Percentiles rank a stretch among this genome's conserved stretches.
Evolutionary conservation across 2,329 filamentous ascomycete species (phyloP).

Genomic region (Botrytis squamosa): DNA sequence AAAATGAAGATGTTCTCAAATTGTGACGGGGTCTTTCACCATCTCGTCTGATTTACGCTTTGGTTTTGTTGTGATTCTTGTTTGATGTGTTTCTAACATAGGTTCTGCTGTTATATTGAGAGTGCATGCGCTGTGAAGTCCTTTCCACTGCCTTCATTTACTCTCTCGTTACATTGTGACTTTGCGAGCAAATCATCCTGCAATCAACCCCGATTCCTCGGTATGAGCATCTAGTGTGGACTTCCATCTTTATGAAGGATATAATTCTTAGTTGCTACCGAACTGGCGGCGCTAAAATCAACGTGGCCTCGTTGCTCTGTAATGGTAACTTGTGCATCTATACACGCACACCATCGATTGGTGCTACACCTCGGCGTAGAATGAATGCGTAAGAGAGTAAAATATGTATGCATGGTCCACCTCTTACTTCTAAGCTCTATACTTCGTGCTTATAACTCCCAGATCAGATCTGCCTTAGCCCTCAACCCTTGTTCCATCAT

Average conservation of each 20-base stretch:
- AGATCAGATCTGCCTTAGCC: neutral
- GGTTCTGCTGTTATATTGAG: neutral
- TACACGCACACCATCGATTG: neutral
- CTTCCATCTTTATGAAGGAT: neutral
- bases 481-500: neutral
- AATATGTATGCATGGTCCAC: neutral
- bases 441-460: neutral
- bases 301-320: neutral
- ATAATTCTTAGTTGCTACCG: neutral
- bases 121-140: neutral
- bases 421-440: neutral
- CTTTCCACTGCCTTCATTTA: neutral
- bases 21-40: neutral
- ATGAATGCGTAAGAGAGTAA: neutral
- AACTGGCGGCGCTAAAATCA: neutral
- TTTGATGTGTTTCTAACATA: conserved; percentile 13
- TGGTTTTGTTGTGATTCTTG: neutral
- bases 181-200: neutral
- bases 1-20: conserved; percentile 12
- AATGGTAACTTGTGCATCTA: neutral
- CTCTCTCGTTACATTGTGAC: neutral
- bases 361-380: neutral
- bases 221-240: neutral
- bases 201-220: neutral
- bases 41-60: neutral